Evolutionary conservation across 352 stramenopile genomes (phyloP), one percentile per base, ranked within the genome.

Genomic region (Phytophthora sp.): DNA sequence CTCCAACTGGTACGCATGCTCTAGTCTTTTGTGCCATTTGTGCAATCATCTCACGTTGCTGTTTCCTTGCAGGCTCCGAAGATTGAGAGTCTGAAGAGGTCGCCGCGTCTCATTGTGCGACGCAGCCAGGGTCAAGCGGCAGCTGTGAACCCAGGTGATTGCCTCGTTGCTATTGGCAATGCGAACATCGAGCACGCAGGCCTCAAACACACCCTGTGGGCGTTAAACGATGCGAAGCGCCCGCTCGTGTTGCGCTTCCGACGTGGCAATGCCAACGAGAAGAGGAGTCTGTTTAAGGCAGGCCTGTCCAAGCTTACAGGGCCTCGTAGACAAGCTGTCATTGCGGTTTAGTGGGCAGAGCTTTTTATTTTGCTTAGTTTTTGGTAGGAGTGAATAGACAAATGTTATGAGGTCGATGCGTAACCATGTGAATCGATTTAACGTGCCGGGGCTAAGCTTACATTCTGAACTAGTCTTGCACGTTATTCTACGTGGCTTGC

Each of bases 181-280:
- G 82, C 79, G 3, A 92, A 94, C 54, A 91, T 94, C 24, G 87
- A 96, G 61, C 81, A 94, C 44, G 86, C 87, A 26, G 87, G 87
- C 12, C 69, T 96, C 3, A 92, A 93, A 67, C 87, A 94, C 60
- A 94, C 87, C 26, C 42, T 96, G 18, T 96, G 87, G 87, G 84
- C 85, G 43, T 58, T 96, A 31, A 93, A 92, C 37, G 87, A 92
- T 42, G 76, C 84, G 9, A 73, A 80, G 20, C 79, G 85, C 1
- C 87, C 87, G 12, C 78, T 94, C 39, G 78, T 89, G 32, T 67
- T 96, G 21, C 85, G 85, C 4, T 96, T 96, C 60, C 85, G 87
- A 50, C 83, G 83, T 55, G 83, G 86, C 15, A 92, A 90, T 38
- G 77, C 75, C 32, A 92, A 78, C 26, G 79, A 88, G 58, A 92